Base-by-base conservation (phyloP, 441 rosid species). In the Dalechampia spathulata region DNA sequence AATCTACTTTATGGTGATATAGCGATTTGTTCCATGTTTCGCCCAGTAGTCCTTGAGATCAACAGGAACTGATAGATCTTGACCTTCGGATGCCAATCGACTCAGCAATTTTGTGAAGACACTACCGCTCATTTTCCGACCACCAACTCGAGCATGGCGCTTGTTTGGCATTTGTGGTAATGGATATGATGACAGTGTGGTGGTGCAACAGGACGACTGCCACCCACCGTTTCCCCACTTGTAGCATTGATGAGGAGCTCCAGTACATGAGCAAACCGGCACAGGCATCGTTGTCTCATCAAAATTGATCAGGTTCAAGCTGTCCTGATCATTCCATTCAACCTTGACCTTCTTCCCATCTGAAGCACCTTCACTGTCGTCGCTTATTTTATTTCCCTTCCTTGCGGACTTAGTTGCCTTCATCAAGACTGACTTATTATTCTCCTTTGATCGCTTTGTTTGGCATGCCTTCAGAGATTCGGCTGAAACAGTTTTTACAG, bases 161-260 rank as follows among this genome's bases (percentile, higher is more conserved):
- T 83, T 90, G 73, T 90, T 87, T 43, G 97, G 90, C 88, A 87
- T 77, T 68, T 83, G 95, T 5, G 98, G 96, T 16, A 92, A 79
- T 5, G 98, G 98, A 61, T 84, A 76, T 46, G 76, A 74, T 2
- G 98, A 88, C 56, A 92, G 28, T 59, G 80, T 75, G 52, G 98
- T 92, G 7, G 98, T 92, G 82, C 96, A 92, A 69, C 98, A 92
- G 39, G 96, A 81, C 1, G 96, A 92, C 70, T 92, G 98, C 98
- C 98, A 92, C 20, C 98, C 98, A 0, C 98, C 95, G 28, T 72
- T 80, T 56, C 96, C 96, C 96, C 98, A 92, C 56, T 86, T 92
- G 77, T 92, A 92, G 76, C 98, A 86, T 39, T 80, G 96, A 19
- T 50, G 85, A 11, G 86, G 67, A 56, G 50, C 56, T 51, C 98